phyloP scores from a whole-genome alignment of 2,329 filamentous ascomycete species.

The Pestalotiopsis sp. region DNA sequence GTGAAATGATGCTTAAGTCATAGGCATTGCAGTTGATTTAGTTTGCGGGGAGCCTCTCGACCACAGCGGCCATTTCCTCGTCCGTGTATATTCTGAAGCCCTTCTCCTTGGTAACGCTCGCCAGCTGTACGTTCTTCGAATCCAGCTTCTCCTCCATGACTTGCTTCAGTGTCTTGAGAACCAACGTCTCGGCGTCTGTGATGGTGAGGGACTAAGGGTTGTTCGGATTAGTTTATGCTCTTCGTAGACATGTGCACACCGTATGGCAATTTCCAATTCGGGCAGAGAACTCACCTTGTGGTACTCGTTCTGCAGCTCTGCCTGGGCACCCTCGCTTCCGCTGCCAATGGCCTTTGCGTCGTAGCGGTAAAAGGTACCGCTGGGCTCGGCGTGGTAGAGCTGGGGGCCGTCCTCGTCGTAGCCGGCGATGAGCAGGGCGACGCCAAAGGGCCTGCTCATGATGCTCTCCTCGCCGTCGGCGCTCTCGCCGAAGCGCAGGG shows the following conservation, averaged over 20 bases:
- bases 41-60: conserved; percentile 77
- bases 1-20: background rate
- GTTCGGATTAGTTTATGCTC: background rate
- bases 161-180: conserved; percentile 97
- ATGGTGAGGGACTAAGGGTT: conserved; percentile 76
- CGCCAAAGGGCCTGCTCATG: conserved; percentile 96
- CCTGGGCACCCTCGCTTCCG: conserved; percentile 95
- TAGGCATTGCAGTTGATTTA: conserved; percentile 33
- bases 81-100: conserved; percentile 99
- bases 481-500: conserved; percentile 93
- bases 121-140: conserved; percentile 96
- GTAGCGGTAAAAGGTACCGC: conserved; percentile 98
- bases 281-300: conserved; percentile 68
- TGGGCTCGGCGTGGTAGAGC: conserved; percentile 97
- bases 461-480: conserved; percentile 98
- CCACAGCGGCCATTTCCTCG: conserved; percentile 93
- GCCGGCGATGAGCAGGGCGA: conserved; percentile 93
- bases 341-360: conserved; percentile 99
- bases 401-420: conserved; percentile 97
- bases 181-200: conserved; percentile 88
- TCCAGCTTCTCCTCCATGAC: conserved; percentile 99
- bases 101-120: conserved; percentile 96
- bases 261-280: background rate
- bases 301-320: conserved; percentile 97
- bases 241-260: background rate